Base-by-base conservation (phyloP, 345 rosid genomes). In the Stellera chamaejasme region DNA sequence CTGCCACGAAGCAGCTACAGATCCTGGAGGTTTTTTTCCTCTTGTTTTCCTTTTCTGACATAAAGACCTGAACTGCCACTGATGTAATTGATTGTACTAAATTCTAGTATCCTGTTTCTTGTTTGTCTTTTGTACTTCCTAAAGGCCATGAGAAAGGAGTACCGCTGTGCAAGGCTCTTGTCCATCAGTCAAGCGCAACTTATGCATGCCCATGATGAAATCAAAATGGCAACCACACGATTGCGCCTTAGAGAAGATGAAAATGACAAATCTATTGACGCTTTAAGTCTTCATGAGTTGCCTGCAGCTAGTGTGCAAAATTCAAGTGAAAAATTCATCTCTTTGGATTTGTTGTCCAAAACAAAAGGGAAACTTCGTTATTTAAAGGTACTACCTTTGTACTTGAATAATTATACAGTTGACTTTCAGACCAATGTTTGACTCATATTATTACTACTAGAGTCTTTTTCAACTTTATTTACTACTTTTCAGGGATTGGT, bases 201-300 rank as follows among this genome's bases (percentile, higher is more conserved):
- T 70, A 79, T 92, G 59, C 78, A 79, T 61, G 93, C 98, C 60
- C 81, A 92, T 51, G 97, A 92, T 59, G 97, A 88, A 74, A 77
- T 92, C 69, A 88, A 75, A 80, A 92, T 92, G 95, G 88, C 98
- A 44, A 86, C 90, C 63, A 79, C 88, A 58, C 77, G 98, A 60
- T 69, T 92, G 69, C 95, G 80, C 63, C 74, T 92, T 28, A 74
- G 74, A 74, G 94, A 82, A 75, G 76, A 74, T 55, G 94, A 86
- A 65, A 73, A 84, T 54, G 97, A 88, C 63, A 78, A 69, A 28
- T 77, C 97, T 4, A 69, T 86, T 32, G 92, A 82, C 79, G 84
- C 95, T 63, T 72, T 92, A 71, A 77, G 87, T 69, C 66, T 60
- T 27, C 75, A 78, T 66, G 97, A 92, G 72, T 69, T 88, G 71